These are phyloP conservation scores for Hypoxylon fuscum DNA, from an alignment of 495 filamentous ascomycete species.

Conservation along the genomic window DNA sequence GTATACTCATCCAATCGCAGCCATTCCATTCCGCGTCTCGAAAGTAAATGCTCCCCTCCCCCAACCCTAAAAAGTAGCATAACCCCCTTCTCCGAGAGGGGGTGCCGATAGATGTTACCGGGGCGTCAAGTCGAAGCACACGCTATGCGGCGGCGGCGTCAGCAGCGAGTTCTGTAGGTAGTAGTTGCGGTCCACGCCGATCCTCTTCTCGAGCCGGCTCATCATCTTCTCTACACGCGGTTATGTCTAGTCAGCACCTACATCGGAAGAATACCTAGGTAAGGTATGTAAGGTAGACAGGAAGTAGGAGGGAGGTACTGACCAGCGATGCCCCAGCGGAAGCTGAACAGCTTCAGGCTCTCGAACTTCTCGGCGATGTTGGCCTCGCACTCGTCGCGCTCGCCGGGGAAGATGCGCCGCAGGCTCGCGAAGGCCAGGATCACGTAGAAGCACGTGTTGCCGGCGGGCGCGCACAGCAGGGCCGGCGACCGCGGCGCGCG, in stretches of 20 bases:
- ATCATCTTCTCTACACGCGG: slow-evolving; percentile 47
- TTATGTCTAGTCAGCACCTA: neutral
- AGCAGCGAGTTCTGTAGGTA: slow-evolving; percentile 39
- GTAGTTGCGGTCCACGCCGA: slow-evolving; percentile 32
- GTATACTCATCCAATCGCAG: too few relatives aligned
- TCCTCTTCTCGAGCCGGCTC: slow-evolving; percentile 40
- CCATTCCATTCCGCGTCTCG: too few relatives aligned
- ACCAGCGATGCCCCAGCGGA: slow-evolving; percentile 46
- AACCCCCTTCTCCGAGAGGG: neutral
- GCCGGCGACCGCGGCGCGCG: slow-evolving; percentile 33
- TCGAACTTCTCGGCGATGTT: slow-evolving; percentile 46
- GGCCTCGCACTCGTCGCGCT: slow-evolving; percentile 32
- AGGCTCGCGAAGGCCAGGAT: slow-evolving; percentile 36
- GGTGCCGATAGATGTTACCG: slow-evolving; percentile 23
- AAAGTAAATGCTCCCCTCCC: neutral
- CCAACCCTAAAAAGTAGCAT: neutral
- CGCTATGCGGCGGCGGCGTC: slow-evolving; percentile 28
- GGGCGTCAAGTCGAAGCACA: slow-evolving; percentile 19
- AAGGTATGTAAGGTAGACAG: neutral
- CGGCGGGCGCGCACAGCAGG: slow-evolving; percentile 43
- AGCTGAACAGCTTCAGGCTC: slow-evolving; percentile 43
- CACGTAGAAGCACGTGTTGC: slow-evolving; percentile 42
- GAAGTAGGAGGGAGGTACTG: slow-evolving; percentile 14
- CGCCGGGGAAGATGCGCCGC: slow-evolving; percentile 37
- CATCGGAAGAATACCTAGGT: too few relatives aligned